A percentile compares a stretch with the other conserved stretches of the same genome.
These are phyloP conservation scores for Cichorium intybus DNA, from an alignment of 140 eudicot species.

Conservation along the genomic window DNA sequence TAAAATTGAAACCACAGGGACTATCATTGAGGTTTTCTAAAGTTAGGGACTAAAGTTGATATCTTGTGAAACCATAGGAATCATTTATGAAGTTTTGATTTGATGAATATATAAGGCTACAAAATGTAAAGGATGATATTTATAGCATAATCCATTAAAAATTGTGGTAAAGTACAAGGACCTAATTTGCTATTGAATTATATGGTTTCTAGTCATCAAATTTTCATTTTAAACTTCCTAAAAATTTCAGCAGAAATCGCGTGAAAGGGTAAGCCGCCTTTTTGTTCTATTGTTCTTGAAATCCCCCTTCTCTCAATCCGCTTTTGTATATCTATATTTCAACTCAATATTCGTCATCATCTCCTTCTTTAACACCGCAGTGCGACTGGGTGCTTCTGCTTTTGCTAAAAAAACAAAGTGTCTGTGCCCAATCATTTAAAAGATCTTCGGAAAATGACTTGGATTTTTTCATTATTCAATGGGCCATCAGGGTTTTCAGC, in stretches of 20 bases:
- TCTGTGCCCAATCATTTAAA: slow-evolving; percentile 6
- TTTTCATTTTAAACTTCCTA: not conserved
- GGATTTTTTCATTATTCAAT: slow-evolving; percentile 30
- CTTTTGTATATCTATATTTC: not conserved
- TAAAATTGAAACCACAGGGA: too few relatives aligned
- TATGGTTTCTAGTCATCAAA: slow-evolving; percentile 3
- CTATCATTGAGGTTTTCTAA: too few relatives aligned
- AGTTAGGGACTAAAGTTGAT: too few relatives aligned
- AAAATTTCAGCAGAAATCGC: slow-evolving; percentile 9
- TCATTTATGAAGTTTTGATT: too few relatives aligned
- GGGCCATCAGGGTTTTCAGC: slow-evolving; percentile 52
- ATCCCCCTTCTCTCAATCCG: slow-evolving; percentile 6
- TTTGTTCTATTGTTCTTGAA: slow-evolving; percentile 8
- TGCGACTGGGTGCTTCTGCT: slow-evolving; percentile 4
- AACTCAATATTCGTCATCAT: not conserved
- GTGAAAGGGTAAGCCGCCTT: slow-evolving; percentile 20
- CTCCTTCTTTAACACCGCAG: not conserved
- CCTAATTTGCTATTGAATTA: not conserved
- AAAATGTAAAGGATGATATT: too few relatives aligned
- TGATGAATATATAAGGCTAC: too few relatives aligned
- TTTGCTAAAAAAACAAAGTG: slow-evolving; percentile 8
- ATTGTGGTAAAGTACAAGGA: not conserved
- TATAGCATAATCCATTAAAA: too few relatives aligned
- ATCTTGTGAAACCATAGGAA: too few relatives aligned
- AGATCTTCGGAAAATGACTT: slow-evolving; percentile 17